Conservation (phyloP, 371 early-diverging fungal genomes). For the Cokeromyces recurvatus region DNA sequence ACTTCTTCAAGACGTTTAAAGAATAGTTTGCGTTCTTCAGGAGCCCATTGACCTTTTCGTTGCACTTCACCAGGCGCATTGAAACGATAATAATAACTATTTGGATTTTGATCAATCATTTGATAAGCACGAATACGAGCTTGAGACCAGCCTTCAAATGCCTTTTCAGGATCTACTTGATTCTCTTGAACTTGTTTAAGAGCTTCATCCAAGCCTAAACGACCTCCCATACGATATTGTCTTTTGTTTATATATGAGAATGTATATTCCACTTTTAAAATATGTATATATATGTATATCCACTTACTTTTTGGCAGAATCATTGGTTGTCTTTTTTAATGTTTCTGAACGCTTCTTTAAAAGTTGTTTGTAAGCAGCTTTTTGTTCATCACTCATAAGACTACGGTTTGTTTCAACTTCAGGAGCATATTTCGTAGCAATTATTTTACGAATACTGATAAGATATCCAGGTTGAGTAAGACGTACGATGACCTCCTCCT, state of each 20-base stretch:
- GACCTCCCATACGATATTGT: conserved; percentile 74
- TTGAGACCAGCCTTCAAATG: conserved; percentile 92
- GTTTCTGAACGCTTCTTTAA: conserved; percentile 78
- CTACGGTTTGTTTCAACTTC: conserved; percentile 23
- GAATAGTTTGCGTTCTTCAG: conserved; percentile 79
- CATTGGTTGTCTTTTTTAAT: conserved; percentile 72
- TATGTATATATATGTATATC: too few relatives aligned
- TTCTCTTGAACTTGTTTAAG: conserved; percentile 78
- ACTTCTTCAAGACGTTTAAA: conserved; percentile 75
- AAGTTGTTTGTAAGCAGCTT: conserved; percentile 75
- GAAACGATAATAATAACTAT: conserved; percentile 94
- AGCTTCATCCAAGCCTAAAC: conserved; percentile 85
- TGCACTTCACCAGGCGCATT: conserved; percentile 95
- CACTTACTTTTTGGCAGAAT: conserved; percentile 68
- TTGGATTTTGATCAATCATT: conserved; percentile 85
- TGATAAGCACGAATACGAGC: conserved; percentile 90
- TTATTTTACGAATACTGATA: conserved; percentile 60
- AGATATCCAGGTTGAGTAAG: conserved; percentile 72
- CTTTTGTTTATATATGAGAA: conserved; percentile 10
- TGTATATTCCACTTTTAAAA: background rate
- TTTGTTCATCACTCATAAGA: conserved; percentile 74
- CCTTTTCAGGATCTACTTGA: conserved; percentile 67
- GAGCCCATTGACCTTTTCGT: conserved; percentile 84
- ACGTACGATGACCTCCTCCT: conserved; percentile 71
- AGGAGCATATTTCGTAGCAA: conserved; percentile 57